Evolutionary conservation across 768 basidiomycete genomes (phyloP).

Genomic region (Coprinopsis sp.): DNA sequence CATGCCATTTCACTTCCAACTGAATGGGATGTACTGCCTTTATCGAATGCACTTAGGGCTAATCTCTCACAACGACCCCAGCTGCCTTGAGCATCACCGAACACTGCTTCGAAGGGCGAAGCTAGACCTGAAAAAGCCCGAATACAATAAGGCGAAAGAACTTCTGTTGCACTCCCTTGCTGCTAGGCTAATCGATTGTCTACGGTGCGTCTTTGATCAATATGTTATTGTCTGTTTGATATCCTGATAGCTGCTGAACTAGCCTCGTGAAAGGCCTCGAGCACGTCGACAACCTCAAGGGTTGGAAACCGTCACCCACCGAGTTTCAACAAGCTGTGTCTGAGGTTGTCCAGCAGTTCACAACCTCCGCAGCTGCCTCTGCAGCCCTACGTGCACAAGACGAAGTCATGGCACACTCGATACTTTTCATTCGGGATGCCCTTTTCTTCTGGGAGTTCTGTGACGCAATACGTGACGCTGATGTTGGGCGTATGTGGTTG

Average conservation of each 20-base stretch:
- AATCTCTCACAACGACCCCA: constrained; percentile 17
- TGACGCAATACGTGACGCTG: constrained; percentile 25
- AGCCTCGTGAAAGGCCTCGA: neutral
- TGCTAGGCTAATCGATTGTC: neutral
- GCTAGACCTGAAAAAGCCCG: neutral
- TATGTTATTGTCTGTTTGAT: no score
- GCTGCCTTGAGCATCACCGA: constrained; percentile 15
- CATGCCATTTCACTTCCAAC: constrained; percentile 20
- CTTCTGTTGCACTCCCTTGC: neutral
- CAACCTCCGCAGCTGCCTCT: neutral
- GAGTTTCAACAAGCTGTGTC: constrained; percentile 25
- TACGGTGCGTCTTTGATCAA: no score
- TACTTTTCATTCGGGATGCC: constrained; percentile 27
- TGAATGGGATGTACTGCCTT: constrained; percentile 20
- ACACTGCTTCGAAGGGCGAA: neutral
- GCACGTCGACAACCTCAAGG: neutral
- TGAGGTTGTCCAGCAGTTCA: neutral
- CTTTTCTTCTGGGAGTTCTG: constrained; percentile 26
- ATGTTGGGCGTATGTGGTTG: constrained; percentile 24
- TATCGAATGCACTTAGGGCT: constrained; percentile 21
- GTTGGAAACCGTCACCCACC: constrained; percentile 15
- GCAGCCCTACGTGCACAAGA: constrained; percentile 1
- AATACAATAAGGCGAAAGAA: neutral
- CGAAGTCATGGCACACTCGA: constrained; percentile 15
- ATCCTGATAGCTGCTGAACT: no score